Percentiles rank a stretch among this genome's conserved stretches.
phyloP scores from a whole-genome alignment of 2,329 filamentous ascomycete genomes.

The Teratosphaeria pseudoeucalypti region DNA sequence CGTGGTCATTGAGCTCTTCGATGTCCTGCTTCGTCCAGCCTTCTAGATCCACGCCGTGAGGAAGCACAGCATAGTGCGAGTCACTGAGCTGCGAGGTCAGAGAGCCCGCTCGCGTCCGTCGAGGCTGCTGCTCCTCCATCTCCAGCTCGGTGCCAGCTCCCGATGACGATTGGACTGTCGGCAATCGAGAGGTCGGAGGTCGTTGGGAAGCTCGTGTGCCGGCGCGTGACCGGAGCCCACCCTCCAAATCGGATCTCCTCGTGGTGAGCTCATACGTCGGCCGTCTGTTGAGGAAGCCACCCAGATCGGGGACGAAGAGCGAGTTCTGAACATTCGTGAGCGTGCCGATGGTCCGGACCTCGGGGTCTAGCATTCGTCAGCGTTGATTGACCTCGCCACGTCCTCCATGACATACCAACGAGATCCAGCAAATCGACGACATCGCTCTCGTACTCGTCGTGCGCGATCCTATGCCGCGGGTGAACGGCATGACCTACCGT shows the following conservation, averaged over 20 bases:
- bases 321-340: conserved; percentile 87
- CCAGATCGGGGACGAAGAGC: conserved; percentile 74
- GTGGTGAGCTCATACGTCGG: conserved; percentile 64
- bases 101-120: conserved; percentile 30
- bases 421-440: conserved; percentile 60
- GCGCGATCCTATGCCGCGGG: neutral
- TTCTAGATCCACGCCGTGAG: conserved; percentile 59
- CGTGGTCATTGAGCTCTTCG: conserved; percentile 70
- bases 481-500: neutral
- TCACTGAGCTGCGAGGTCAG: conserved; percentile 60
- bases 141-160: conserved; percentile 14
- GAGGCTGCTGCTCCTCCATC: conserved; percentile 2
- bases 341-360: conserved; percentile 71
- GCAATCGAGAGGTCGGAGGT: neutral
- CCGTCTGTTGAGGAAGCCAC: conserved; percentile 61
- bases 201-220: conserved; percentile 2
- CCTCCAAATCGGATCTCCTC: conserved; percentile 6
- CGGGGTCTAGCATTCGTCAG: conserved; percentile 52
- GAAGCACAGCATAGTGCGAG: conserved; percentile 67
- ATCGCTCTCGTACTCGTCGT: conserved; percentile 47
- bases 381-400: neutral
- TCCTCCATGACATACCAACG: conserved; percentile 42
- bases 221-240: conserved; percentile 1
- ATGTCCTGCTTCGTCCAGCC: conserved; percentile 69
- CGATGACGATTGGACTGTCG: conserved; percentile 1